These are phyloP conservation scores for Solanum dulcamara DNA, from an alignment of 257 asterid species.

Conservation along the genomic window DNA sequence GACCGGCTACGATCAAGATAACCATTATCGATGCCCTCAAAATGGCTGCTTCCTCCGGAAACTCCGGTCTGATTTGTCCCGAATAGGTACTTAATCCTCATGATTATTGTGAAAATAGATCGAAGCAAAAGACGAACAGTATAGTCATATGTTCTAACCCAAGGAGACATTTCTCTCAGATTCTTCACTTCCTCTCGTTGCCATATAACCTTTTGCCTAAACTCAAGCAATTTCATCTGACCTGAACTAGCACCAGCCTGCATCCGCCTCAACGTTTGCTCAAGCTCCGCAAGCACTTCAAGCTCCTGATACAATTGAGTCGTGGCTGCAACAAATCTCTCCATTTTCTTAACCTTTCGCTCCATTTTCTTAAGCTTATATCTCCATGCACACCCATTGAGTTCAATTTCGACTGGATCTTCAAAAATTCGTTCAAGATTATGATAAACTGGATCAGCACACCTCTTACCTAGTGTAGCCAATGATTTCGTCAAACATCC, in stretches of 20 bases:
- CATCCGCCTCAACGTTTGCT: slow-evolving; percentile 61
- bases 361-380: slow-evolving; percentile 73
- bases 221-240: slow-evolving; percentile 51
- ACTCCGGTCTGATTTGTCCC: slow-evolving; percentile 21
- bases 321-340: slow-evolving; percentile 58
- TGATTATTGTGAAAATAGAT: slow-evolving; percentile 51
- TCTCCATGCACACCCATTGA: slow-evolving; percentile 43
- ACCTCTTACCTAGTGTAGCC: slow-evolving; percentile 59
- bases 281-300: slow-evolving; percentile 69
- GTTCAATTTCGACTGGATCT: slow-evolving; percentile 35
- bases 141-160: slow-evolving; percentile 62
- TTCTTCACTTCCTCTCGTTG: slow-evolving; percentile 83
- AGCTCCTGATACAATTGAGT: slow-evolving; percentile 67
- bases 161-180: slow-evolving; percentile 74
- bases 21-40: slow-evolving; percentile 10
- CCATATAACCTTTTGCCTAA: slow-evolving; percentile 75
- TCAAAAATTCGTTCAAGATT: slow-evolving; percentile 42
- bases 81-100: slow-evolving; percentile 41
- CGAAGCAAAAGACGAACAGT: slow-evolving; percentile 51
- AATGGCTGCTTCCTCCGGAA: slow-evolving; percentile 14
- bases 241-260: slow-evolving; percentile 35
- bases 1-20: slow-evolving; percentile 43
- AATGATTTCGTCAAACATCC: slow-evolving; percentile 40
- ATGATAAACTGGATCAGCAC: slow-evolving; percentile 44
- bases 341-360: slow-evolving; percentile 81